These are phyloP conservation scores for Magnolia kwangsiensis DNA, from an alignment of 164 flowering plant genomes.

Conservation along the genomic window DNA sequence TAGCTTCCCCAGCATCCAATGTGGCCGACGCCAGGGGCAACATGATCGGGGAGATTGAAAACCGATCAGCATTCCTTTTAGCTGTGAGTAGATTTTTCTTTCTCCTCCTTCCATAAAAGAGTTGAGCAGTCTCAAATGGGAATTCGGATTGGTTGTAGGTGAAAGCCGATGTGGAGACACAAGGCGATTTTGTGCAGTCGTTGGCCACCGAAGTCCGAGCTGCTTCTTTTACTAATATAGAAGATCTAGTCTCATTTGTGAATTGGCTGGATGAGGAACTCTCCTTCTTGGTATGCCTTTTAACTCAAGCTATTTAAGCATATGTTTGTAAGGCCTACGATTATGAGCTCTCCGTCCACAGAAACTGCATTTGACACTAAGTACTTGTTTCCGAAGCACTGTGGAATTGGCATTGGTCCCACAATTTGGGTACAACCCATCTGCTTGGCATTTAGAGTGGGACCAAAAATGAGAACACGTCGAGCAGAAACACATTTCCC, in stretches of 20 bases:
- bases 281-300: conserved; percentile 77
- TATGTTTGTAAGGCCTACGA: background rate
- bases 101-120: background rate
- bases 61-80: conserved; percentile 82
- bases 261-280: conserved; percentile 99
- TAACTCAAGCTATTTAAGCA: background rate
- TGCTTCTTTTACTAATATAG: conserved; percentile 67
- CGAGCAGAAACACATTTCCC: too few relatives aligned
- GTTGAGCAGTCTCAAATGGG: background rate
- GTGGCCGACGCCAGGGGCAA: conserved; percentile 75
- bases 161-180: conserved; percentile 98
- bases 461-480: too few relatives aligned
- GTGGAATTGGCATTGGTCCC: too few relatives aligned
- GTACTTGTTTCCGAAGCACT: too few relatives aligned
- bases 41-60: conserved; percentile 98
- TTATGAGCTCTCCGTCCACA: background rate
- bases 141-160: conserved; percentile 44
- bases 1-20: conserved; percentile 45
- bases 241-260: conserved; percentile 82
- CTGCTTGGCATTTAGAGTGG: too few relatives aligned
- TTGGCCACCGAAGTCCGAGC: conserved; percentile 92
- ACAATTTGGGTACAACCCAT: too few relatives aligned
- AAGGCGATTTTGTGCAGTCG: conserved; percentile 95
- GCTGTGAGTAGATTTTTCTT: conserved; percentile 49
- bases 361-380: background rate